Conservation (phyloP, 495 filamentous ascomycete species). For the Xylaria grammica region DNA sequence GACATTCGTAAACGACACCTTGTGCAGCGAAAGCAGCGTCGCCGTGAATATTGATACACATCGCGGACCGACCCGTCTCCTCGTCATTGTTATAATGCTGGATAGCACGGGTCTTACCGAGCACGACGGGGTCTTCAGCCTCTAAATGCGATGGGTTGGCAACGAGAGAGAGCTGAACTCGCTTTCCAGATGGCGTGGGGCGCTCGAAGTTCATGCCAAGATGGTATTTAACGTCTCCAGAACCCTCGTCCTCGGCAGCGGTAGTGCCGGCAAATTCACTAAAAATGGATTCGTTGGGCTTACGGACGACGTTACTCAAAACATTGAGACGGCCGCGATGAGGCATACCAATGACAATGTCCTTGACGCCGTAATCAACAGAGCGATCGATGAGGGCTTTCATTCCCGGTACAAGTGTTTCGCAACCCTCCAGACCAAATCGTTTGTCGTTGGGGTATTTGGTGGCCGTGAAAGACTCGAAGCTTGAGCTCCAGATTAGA, state of each 20-base stretch:
- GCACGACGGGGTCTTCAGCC: slow-evolving; percentile 96
- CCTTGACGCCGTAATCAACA: slow-evolving; percentile 97
- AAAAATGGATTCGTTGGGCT: slow-evolving; percentile 99
- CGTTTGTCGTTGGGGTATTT: slow-evolving; percentile 99
- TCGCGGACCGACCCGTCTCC: slow-evolving; percentile 80
- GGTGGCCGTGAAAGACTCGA: slow-evolving; percentile 90
- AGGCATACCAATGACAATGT: slow-evolving; percentile 99
- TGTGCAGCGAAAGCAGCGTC: slow-evolving; percentile 96
- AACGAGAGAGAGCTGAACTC: slow-evolving; percentile 95
- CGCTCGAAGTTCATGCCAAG: slow-evolving; percentile 99
- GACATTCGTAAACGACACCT: slow-evolving; percentile 96
- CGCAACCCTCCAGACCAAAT: slow-evolving; percentile 96
- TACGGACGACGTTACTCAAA: slow-evolving; percentile 96
- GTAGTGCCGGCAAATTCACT: slow-evolving; percentile 92
- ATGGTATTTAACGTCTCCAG: slow-evolving; percentile 99
- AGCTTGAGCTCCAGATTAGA: slow-evolving; percentile 96
- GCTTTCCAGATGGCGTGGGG: slow-evolving; percentile 96
- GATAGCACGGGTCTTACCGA: slow-evolving; percentile 96
- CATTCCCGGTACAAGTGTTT: slow-evolving; percentile 97
- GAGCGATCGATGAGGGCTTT: slow-evolving; percentile 98
- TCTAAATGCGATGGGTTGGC: slow-evolving; percentile 99
- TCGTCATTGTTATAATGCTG: slow-evolving; percentile 99
- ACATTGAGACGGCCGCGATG: slow-evolving; percentile 98
- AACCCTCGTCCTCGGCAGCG: slow-evolving; percentile 91
- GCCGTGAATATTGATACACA: slow-evolving; percentile 94